These are phyloP conservation scores for Candida tunisiensis DNA, from an alignment of 1,139 yeast species.

Conservation along the genomic window DNA sequence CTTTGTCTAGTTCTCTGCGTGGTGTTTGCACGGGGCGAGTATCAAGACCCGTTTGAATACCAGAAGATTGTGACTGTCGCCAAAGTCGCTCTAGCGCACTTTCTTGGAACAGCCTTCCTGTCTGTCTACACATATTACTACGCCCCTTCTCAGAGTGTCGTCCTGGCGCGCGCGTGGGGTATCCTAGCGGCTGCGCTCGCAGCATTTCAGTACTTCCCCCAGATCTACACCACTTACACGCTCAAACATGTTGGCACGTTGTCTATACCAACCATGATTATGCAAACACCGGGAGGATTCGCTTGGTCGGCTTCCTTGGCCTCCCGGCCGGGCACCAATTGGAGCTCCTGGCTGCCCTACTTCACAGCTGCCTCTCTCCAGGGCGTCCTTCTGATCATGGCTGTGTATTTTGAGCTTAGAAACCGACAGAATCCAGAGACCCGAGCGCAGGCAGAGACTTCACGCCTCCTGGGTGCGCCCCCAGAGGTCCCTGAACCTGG, in stretches of 20 bases:
- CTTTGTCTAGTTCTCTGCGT: conserved; percentile 14
- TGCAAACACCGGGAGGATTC: conserved; percentile 86
- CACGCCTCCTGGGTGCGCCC: too few species aligned
- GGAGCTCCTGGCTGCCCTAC: conserved; percentile 83
- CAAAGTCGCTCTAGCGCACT: conserved; percentile 5
- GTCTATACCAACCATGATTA: conserved; percentile 66
- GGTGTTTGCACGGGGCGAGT: conserved; percentile 4
- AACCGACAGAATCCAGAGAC: too few species aligned
- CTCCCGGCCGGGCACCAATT: conserved; percentile 56
- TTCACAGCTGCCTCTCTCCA: conserved; percentile 59
- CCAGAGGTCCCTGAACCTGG: too few species aligned
- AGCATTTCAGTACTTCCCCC: conserved; percentile 65
- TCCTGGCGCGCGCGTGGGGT: conserved; percentile 45
- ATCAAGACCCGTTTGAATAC: neutral
- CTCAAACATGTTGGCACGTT: conserved; percentile 70
- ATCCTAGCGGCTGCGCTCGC: conserved; percentile 39
- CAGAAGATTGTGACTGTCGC: conserved; percentile 8
- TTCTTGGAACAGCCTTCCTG: conserved; percentile 4
- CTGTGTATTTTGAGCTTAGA: conserved; percentile 33
- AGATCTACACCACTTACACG: conserved; percentile 48
- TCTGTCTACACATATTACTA: conserved; percentile 7
- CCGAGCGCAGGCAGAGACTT: too few species aligned
- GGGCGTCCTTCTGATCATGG: conserved; percentile 33
- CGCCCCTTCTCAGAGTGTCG: neutral
- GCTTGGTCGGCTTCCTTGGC: conserved; percentile 58